These are phyloP conservation scores for Ceratocystis smalleyi DNA, from an alignment of 2,329 filamentous ascomycete species.

Conservation along the genomic window DNA sequence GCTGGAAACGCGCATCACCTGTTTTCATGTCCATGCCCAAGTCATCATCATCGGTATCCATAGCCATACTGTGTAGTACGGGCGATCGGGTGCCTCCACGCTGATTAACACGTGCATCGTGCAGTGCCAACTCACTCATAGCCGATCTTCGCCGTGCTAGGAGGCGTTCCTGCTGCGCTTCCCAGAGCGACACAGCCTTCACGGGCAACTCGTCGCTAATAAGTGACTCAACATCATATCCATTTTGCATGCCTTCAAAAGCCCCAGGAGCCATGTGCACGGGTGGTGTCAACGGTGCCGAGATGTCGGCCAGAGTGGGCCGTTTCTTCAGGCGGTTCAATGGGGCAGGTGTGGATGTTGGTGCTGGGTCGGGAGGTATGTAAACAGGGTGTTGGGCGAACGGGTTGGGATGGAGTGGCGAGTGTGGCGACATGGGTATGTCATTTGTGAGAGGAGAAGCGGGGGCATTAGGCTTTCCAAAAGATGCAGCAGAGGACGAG, in stretches of 20 bases:
- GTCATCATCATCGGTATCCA: slow-evolving; percentile 9
- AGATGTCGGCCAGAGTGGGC: slow-evolving; percentile 18
- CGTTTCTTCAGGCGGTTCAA: slow-evolving; percentile 13
- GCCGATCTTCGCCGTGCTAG: not conserved
- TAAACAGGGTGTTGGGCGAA: slow-evolving; percentile 11
- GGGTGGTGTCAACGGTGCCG: slow-evolving; percentile 8
- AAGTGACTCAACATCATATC: slow-evolving; percentile 6
- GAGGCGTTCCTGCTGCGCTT: slow-evolving; percentile 6
- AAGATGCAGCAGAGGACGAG: slow-evolving; percentile 21
- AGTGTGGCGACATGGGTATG: slow-evolving; percentile 12
- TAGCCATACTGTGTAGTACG: slow-evolving; percentile 1
- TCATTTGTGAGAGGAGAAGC: slow-evolving; percentile 9
- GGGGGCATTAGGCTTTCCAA: slow-evolving; percentile 18
- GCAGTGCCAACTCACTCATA: slow-evolving; percentile 6
- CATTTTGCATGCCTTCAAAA: slow-evolving; percentile 16
- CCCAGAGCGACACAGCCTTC: slow-evolving; percentile 11
- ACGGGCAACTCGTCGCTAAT: slow-evolving; percentile 3
- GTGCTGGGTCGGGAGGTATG: slow-evolving; percentile 5
- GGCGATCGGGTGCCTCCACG: not conserved
- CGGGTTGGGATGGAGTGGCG: slow-evolving; percentile 12
- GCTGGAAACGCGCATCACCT: not conserved
- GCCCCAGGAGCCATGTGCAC: slow-evolving; percentile 14
- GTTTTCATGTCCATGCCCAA: not conserved
- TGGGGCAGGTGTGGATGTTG: slow-evolving; percentile 7
- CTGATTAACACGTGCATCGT: slow-evolving; percentile 4